phyloP scores from a whole-genome alignment of 306 rosid species.

The Cicer yamashitae region DNA sequence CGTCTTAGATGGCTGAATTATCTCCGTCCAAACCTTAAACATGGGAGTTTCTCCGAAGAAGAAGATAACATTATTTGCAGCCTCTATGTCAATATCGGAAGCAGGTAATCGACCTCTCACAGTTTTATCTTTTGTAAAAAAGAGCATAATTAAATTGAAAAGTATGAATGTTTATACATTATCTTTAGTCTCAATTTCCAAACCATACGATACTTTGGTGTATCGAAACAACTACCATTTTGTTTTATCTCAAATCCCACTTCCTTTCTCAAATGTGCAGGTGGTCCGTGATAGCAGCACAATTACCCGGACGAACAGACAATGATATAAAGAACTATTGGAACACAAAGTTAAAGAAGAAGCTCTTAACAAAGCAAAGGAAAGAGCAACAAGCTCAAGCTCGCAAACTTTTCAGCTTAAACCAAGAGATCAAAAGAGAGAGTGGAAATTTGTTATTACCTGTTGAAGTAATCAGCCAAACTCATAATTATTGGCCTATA shows the following conservation, averaged over 20 bases:
- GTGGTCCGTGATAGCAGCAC: constrained; percentile 93
- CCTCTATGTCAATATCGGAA: constrained; percentile 82
- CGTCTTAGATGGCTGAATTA: constrained; percentile 45
- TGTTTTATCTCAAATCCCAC: too few relatives aligned
- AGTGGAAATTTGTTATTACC: constrained; percentile 34
- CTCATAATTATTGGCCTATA: constrained; percentile 47
- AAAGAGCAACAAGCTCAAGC: constrained; percentile 63
- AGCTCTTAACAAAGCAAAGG: constrained; percentile 71
- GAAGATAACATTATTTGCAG: constrained; percentile 90
- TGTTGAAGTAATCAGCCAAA: constrained; percentile 39
- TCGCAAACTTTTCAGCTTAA: constrained; percentile 42
- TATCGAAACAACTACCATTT: too few relatives aligned
- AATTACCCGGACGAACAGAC: constrained; percentile 87
- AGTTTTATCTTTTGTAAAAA: too few relatives aligned
- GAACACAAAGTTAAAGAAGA: constrained; percentile 90
- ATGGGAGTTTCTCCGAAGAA: constrained; percentile 83
- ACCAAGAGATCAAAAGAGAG: constrained; percentile 60
- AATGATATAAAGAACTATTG: constrained; percentile 89
- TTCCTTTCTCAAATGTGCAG: constrained; percentile 39
- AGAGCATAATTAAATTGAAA: too few relatives aligned
- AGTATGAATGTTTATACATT: too few relatives aligned
- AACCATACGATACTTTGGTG: too few relatives aligned
- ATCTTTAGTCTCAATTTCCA: too few relatives aligned
- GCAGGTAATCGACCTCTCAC: constrained; percentile 59
- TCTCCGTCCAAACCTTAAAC: constrained; percentile 85